Percentiles rank a stretch among this genome's conserved stretches.
phyloP scores from a whole-genome alignment of 2,329 filamentous ascomycete species.

The Fusarium dlaminii region DNA sequence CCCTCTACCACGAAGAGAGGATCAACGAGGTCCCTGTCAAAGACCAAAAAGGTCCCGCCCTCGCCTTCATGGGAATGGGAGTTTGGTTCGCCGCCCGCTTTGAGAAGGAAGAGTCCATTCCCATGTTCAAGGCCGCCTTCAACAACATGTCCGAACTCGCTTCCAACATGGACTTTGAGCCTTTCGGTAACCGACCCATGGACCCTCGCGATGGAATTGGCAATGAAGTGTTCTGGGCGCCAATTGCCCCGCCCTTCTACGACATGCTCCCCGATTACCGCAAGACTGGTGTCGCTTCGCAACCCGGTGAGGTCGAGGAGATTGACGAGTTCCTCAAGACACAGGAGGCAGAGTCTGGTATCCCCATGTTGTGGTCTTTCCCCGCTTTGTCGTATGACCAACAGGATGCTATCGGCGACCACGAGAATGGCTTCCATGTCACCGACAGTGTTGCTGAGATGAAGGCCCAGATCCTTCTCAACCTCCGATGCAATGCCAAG shows the following conservation, averaged over 20 bases:
- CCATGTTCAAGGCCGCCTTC: constrained; percentile 24
- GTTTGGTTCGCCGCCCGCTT: constrained; percentile 40
- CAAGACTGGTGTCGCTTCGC: constrained; percentile 20
- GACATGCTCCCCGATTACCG: constrained; percentile 30
- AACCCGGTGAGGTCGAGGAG: constrained; percentile 19
- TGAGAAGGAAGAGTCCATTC: constrained; percentile 25
- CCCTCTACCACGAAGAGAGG: constrained; percentile 29
- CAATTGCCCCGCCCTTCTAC: constrained; percentile 38
- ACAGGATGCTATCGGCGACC: constrained; percentile 29
- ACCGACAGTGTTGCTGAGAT: constrained; percentile 41
- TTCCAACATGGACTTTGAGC: constrained; percentile 20
- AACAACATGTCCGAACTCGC: constrained; percentile 33
- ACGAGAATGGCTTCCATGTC: constrained; percentile 43
- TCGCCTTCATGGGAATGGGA: constrained; percentile 39
- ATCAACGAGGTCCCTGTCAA: constrained; percentile 15
- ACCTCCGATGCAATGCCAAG: constrained; percentile 62
- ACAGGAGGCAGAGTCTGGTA: constrained; percentile 21
- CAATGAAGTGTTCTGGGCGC: constrained; percentile 42
- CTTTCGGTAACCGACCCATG: constrained; percentile 36
- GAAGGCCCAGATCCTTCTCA: constrained; percentile 58
- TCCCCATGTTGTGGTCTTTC: constrained; percentile 35
- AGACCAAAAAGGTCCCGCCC: constrained; percentile 35
- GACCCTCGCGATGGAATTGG: constrained; percentile 41
- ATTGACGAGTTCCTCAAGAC: constrained; percentile 32
- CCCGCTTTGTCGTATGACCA: constrained; percentile 24